Evolutionary conservation across 768 basidiomycete genomes (phyloP), one percentile per base, ranked within the genome.

Genomic region (Crucibulum laeve): DNA sequence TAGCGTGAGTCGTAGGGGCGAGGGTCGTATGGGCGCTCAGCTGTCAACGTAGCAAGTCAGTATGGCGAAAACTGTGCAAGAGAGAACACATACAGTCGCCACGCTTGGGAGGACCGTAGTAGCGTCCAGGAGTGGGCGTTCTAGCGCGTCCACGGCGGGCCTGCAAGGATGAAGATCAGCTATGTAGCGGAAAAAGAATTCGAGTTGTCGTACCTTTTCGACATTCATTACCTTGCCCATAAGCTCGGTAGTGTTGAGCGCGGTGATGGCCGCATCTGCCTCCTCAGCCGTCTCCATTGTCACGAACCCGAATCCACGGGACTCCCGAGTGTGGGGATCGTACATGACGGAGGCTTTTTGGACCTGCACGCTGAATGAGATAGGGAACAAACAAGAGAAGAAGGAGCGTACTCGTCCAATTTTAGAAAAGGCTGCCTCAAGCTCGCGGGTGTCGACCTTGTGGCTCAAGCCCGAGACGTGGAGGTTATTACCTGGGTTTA

Each of bases 121-220:
- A 99, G 42, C 87, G 71, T 21, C 95, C 95, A 3, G 95, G 95
- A 4, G 95, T 99, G 2, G 95, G 88, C 10, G 91, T 89, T 51
- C 91, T 76, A 14, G 91, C 91, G 48, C 91, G 84, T 44, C 87
- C 91, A 52, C 91, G 85, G 40, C 91, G 87, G 51, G 91, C 91
- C 90, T 91, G 44, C 17, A 19, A 43, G 32, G 17, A 46, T 13
- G 44, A 5, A 19, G 15, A 39, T 42, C 4, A 25, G 28, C 10
- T 6, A 40, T 11, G 11, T 18, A 40, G 5, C 11, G 8, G 17
- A 8, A 40, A 18, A 10, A 13, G 23, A 19, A 30, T 8, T 30
- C 11, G 21, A 25, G 5, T 6, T 21, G 5, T 8, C 58, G 25
- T 40, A 88, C 91, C 74, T 86, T 93, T 69, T 93, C 89, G n/a